These are phyloP conservation scores for Sclerotinia borealis DNA, from an alignment of 2,329 filamentous ascomycete genomes.

Conservation along the genomic window DNA sequence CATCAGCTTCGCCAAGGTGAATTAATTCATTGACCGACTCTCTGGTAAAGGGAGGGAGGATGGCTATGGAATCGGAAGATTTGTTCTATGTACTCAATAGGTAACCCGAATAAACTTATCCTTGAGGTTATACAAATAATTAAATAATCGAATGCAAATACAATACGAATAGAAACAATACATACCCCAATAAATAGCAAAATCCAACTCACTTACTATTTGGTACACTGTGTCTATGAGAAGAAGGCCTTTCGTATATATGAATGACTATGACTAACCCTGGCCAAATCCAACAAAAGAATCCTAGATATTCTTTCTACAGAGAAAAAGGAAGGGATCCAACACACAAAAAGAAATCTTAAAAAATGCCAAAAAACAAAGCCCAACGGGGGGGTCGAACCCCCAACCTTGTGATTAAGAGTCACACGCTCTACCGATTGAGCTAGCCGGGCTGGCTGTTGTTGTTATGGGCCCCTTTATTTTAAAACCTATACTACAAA, in stretches of 20 bases:
- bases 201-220: not conserved
- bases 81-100: too few relatives aligned
- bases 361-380: not conserved
- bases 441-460: slow-evolving; percentile 25
- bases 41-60: not conserved
- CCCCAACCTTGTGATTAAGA: slow-evolving; percentile 39
- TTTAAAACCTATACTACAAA: too few relatives aligned
- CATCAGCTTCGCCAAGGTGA: not conserved
- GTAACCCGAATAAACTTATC: not conserved
- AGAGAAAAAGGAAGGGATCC: too few relatives aligned
- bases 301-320: not conserved
- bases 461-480: too few relatives aligned
- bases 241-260: too few relatives aligned
- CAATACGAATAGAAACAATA: too few relatives aligned
- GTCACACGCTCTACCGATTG: slow-evolving; percentile 33
- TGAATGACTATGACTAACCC: too few relatives aligned
- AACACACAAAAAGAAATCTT: not conserved
- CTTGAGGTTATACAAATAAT: too few relatives aligned
- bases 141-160: too few relatives aligned
- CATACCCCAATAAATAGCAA: too few relatives aligned
- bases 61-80: too few relatives aligned
- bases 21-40: not conserved
- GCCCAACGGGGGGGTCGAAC: slow-evolving; percentile 38
- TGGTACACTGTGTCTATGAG: not conserved
- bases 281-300: not conserved